These are phyloP conservation scores for Fusarium heterosporum DNA, from an alignment of 2,329 filamentous ascomycete species.

Conservation along the genomic window DNA sequence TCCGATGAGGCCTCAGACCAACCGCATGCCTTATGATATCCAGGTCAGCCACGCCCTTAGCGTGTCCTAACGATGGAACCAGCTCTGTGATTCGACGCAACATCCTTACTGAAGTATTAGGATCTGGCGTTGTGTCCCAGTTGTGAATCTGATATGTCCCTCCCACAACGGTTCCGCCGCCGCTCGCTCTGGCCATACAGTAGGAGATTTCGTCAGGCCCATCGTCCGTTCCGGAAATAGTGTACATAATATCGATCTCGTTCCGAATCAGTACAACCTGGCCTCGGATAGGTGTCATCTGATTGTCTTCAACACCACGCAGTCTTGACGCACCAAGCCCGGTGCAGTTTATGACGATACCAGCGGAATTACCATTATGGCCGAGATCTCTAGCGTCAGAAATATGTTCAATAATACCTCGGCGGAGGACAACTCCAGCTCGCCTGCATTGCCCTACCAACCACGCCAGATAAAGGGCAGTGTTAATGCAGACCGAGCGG, in stretches of 20 bases:
- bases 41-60: not conserved
- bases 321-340: not conserved
- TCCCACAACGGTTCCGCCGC: not conserved
- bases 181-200: not conserved
- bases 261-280: not conserved
- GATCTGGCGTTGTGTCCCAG: not conserved
- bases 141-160: not conserved
- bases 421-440: not conserved
- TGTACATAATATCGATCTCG: not conserved
- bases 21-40: not conserved
- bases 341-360: not conserved
- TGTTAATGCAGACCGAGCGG: not conserved
- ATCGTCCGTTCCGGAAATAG: not conserved
- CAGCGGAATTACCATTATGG: not conserved
- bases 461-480: not conserved
- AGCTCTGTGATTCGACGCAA: not conserved
- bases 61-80: not conserved
- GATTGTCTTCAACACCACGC: not conserved
- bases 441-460: not conserved
- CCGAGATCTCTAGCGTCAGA: not conserved
- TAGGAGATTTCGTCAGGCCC: not conserved
- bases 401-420: not conserved
- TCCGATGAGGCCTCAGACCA: not conserved
- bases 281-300: not conserved
- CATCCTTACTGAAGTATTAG: not conserved